Evolutionary conservation across 1,284 basidiomycete genomes (phyloP).

Genomic region (Leccinum variabile): DNA sequence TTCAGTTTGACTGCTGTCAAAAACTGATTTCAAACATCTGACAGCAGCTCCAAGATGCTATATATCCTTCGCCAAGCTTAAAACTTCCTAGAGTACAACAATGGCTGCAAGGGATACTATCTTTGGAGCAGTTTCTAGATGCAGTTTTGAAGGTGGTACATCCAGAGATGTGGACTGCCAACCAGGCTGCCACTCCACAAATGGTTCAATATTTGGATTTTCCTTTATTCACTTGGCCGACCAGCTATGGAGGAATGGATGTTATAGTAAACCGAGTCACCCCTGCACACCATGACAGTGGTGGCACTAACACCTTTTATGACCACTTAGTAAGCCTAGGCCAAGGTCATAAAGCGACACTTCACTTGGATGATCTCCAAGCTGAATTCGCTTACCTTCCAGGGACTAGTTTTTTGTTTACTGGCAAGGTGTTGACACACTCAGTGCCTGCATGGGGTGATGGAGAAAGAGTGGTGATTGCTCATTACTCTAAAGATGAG

Average conservation of each 20-base stretch:
- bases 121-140: background rate
- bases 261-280: background rate
- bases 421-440: constrained; percentile 3
- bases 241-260: background rate
- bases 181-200: background rate
- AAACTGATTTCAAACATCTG: background rate
- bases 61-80: background rate
- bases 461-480: constrained; percentile 8
- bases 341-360: background rate
- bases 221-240: constrained; percentile 4
- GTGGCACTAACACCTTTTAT: background rate
- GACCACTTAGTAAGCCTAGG: constrained; percentile 9
- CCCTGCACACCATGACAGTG: background rate
- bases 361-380: constrained; percentile 4
- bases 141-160: background rate
- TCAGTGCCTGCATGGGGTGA: background rate
- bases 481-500: constrained; percentile 15
- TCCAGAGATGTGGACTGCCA: constrained; percentile 1
- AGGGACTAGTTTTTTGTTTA: background rate
- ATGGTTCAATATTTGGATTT: background rate
- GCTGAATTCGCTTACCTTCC: constrained; percentile 8
- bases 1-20: background rate
- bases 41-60: background rate
- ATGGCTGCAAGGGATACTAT: background rate
- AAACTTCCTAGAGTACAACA: background rate